Evolutionary conservation across 108 stramenopile species (phyloP).

Genomic region (Cyclotella atomus): DNA sequence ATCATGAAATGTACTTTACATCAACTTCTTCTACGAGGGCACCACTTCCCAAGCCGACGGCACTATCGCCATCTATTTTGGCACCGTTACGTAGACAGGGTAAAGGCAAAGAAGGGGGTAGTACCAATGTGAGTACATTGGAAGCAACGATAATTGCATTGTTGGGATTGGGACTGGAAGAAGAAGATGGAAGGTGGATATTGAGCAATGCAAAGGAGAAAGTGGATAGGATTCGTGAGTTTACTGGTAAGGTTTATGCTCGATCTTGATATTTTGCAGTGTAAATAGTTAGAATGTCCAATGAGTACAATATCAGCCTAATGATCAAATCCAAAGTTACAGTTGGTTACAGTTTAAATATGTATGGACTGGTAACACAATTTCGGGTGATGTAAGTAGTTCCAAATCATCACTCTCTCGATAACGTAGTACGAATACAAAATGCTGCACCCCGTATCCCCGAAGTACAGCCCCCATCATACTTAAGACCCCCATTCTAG

Average conservation of each 20-base stretch:
- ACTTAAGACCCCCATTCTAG: no score
- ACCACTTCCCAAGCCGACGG: not conserved
- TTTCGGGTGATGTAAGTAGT: no score
- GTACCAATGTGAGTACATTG: slow-evolving; percentile 28
- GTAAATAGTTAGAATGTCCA: not conserved
- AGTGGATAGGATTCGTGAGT: slow-evolving; percentile 36
- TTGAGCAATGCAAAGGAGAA: slow-evolving; percentile 21
- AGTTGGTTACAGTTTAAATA: no score
- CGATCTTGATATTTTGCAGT: not conserved
- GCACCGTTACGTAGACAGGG: slow-evolving; percentile 51
- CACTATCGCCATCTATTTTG: slow-evolving; percentile 25
- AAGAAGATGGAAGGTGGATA: slow-evolving; percentile 23
- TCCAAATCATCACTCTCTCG: no score
- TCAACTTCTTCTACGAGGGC: not conserved
- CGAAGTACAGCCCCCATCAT: not conserved
- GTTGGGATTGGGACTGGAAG: slow-evolving; percentile 27
- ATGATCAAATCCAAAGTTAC: no score
- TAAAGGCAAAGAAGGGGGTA: slow-evolving; percentile 14
- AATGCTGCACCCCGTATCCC: no score
- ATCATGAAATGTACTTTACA: slow-evolving; percentile 10
- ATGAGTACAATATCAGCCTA: not conserved
- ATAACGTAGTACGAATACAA: no score
- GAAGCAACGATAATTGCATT: slow-evolving; percentile 43
- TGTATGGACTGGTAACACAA: no score
- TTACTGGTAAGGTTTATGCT: slow-evolving; percentile 27